Evolutionary conservation across 306 rosid genomes (phyloP).

Genomic region (Arachis hypogaea): DNA sequence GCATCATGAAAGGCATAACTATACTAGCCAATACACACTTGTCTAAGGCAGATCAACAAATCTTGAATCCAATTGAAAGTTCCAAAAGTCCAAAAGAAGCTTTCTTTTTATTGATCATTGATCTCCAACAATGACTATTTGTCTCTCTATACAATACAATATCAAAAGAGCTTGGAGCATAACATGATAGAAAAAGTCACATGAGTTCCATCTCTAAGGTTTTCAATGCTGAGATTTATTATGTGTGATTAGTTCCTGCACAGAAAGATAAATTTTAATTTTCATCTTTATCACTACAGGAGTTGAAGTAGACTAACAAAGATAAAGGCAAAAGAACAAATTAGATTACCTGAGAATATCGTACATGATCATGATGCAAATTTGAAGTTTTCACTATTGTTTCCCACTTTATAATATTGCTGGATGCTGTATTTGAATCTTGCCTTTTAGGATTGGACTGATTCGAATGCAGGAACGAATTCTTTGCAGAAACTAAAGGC

Average conservation of each 20-base stretch:
- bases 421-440: conserved; percentile 50
- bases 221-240: conserved; percentile 60
- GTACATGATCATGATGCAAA: conserved; percentile 67
- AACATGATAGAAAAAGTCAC: conserved; percentile 34
- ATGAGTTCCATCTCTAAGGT: conserved; percentile 42
- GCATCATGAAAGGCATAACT: conserved; percentile 7
- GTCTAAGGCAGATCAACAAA: conserved; percentile 30
- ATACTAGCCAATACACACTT: conserved; percentile 32
- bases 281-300: conserved; percentile 12
- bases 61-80: conserved; percentile 37
- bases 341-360: conserved; percentile 84
- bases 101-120: conserved; percentile 37
- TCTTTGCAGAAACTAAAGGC: conserved; percentile 59
- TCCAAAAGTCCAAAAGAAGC: conserved; percentile 29
- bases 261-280: conserved; percentile 24
- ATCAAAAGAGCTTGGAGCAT: conserved; percentile 23
- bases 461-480: conserved; percentile 48
- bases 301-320: conserved; percentile 9
- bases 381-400: conserved; percentile 88
- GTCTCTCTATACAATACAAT: conserved; percentile 7
- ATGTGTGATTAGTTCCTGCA: conserved; percentile 74
- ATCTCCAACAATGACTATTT: conserved; percentile 32
- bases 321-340: conserved; percentile 4
- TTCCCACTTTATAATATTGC: conserved; percentile 79
- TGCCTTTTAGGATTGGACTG: conserved; percentile 44